Evolutionary conservation across 2,329 filamentous ascomycete species (phyloP).

Genomic region (Alternaria metachromatica): DNA sequence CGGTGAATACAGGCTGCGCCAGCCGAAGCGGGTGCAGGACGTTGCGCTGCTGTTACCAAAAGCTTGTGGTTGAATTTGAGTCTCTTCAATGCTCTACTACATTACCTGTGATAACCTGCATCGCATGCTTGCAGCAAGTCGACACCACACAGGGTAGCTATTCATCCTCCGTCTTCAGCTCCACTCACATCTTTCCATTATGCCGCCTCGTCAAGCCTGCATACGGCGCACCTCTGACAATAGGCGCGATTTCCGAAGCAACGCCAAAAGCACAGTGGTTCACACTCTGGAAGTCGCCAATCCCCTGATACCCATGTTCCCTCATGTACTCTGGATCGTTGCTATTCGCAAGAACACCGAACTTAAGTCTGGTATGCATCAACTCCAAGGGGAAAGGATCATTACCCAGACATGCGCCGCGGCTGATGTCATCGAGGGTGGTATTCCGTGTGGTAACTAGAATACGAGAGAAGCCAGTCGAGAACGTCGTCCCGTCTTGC

Average conservation of each 20-base stretch:
- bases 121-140: too few relatives aligned
- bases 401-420: slow-evolving; percentile 50
- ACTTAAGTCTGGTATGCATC: slow-evolving; percentile 45
- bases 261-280: slow-evolving; percentile 44
- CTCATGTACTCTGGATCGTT: slow-evolving; percentile 31
- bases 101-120: too few relatives aligned
- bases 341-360: slow-evolving; percentile 46
- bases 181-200: not conserved
- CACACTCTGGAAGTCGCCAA: slow-evolving; percentile 20
- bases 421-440: slow-evolving; percentile 47
- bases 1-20: not conserved
- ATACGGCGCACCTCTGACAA: slow-evolving; percentile 30
- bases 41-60: too few relatives aligned
- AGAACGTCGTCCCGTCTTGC: slow-evolving; percentile 46
- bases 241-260: slow-evolving; percentile 31
- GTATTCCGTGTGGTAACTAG: slow-evolving; percentile 46
- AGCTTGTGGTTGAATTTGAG: too few relatives aligned
- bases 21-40: not conserved
- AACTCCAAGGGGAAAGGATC: slow-evolving; percentile 50
- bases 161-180: not conserved
- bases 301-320: slow-evolving; percentile 24
- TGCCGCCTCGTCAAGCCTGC: slow-evolving; percentile 19
- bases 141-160: not conserved
- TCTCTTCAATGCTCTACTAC: too few relatives aligned
- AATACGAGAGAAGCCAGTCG: slow-evolving; percentile 44